Base-by-base conservation (phyloP, 1,284 basidiomycete species). In the Amylostereum areolatum region DNA sequence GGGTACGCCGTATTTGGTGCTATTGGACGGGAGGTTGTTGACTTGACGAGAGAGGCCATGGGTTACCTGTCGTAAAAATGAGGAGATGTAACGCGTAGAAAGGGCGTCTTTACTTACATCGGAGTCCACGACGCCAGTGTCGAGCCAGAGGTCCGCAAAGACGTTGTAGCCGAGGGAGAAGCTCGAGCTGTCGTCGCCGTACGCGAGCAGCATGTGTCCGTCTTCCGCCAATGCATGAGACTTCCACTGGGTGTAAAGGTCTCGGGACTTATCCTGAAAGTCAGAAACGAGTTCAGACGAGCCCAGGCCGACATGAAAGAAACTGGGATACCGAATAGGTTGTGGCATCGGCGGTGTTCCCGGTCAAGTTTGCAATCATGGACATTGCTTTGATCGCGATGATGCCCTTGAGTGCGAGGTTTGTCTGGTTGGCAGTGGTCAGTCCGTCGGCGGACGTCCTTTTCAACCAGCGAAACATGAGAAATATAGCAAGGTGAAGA, bases 101-200 rank as follows among this genome's bases (percentile, higher is more conserved):
- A n/a, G n/a, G n/a, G n/a, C n/a, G n/a, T n/a, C n/a, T n/a, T n/a
- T n/a, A 29, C 25, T 43, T n/a, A 45, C 40, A 6, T 59, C 56
- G 24, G n/a, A 24, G 11, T 43, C 41, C 10, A 73, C 50, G 18
- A 69, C 31, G 25, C 62, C 56, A 1, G 59, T 58, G 1, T 55
- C 51, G 9, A 71, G 48, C 39, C 52, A 56, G 25, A 43, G 40
- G 2, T 43, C 41, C 41, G n/a, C n/a, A 27, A 43, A 43, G 1
- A 43, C 30, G 41, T 43, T 43, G n/a, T 43, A 43, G 5, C 41
- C 41, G 2, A 43, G 18, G 12, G 41, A 25, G 25, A 25, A 43
- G 28, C 10, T 43, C n/a, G 41, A 43, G 7, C 30, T 2, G 3
- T 10, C 7, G 1, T 1, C 41, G 1, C 27, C 41, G n/a, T 43